phyloP scores from a whole-genome alignment of 2,329 filamentous ascomycete genomes.

The Exophiala bonariae region DNA sequence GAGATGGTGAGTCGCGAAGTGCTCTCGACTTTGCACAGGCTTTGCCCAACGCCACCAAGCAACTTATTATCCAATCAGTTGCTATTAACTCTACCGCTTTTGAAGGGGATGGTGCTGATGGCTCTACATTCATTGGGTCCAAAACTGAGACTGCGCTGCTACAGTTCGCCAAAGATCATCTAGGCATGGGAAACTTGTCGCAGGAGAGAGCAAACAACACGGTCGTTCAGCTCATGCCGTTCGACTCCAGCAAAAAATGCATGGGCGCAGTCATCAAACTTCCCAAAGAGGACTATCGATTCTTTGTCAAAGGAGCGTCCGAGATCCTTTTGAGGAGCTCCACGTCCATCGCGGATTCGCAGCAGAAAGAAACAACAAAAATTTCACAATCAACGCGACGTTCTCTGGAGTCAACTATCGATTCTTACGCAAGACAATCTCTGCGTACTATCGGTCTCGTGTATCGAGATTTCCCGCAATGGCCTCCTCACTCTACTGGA shows the following conservation, averaged over 20 bases:
- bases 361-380: conserved; percentile 53
- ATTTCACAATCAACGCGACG: conserved; percentile 56
- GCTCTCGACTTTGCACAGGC: conserved; percentile 53
- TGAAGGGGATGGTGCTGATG: conserved; percentile 62
- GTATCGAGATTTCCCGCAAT: conserved; percentile 79
- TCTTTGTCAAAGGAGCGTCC: conserved; percentile 56
- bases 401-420: conserved; percentile 65
- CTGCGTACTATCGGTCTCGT: conserved; percentile 81
- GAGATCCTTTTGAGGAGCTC: conserved; percentile 52
- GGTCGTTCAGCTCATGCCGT: conserved; percentile 55
- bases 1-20: conserved; percentile 44
- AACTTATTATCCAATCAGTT: conserved; percentile 63
- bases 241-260: conserved; percentile 68
- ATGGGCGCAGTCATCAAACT: conserved; percentile 66
- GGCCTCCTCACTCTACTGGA: conserved; percentile 70
- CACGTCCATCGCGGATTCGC: conserved; percentile 61
- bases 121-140: conserved; percentile 67
- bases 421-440: conserved; percentile 74
- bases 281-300: conserved; percentile 55
- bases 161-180: conserved; percentile 64
- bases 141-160: conserved; percentile 77
- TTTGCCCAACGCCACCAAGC: conserved; percentile 54
- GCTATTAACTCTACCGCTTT: conserved; percentile 70
- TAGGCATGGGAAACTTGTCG: conserved; percentile 63
- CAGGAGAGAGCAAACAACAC: conserved; percentile 64